Conservation (phyloP, 371 early-diverging fungal genomes). For the Gilbertella persicaria region DNA sequence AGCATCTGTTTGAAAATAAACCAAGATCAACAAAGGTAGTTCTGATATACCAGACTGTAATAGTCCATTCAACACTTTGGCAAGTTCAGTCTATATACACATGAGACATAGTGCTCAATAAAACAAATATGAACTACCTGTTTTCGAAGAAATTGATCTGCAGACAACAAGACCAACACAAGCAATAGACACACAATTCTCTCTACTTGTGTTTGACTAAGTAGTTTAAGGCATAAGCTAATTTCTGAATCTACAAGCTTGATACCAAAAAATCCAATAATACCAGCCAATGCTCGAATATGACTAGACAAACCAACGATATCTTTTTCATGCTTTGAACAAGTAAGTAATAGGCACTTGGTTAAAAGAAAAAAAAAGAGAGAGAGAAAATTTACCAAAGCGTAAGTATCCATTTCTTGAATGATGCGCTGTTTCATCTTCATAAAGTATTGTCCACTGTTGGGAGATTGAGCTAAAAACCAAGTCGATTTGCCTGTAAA, state of each 20-base stretch:
- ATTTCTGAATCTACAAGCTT: conserved; percentile 34
- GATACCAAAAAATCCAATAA: conserved; percentile 45
- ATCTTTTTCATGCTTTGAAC: not conserved
- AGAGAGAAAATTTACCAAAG: conserved; percentile 14
- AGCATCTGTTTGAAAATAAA: conserved; percentile 44
- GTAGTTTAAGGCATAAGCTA: conserved; percentile 19
- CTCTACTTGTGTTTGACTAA: conserved; percentile 26
- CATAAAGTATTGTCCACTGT: conserved; percentile 31
- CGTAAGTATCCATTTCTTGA: conserved; percentile 17
- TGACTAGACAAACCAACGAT: conserved; percentile 21
- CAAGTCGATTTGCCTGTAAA: conserved; percentile 37
- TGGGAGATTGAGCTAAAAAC: conserved; percentile 41
- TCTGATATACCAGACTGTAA: conserved; percentile 39
- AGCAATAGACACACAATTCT: conserved; percentile 22
- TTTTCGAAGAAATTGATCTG: conserved; percentile 24
- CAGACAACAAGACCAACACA: conserved; percentile 18
- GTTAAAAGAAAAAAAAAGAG: no score
- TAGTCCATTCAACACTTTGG: conserved; percentile 22
- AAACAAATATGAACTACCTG: conserved; percentile 12
- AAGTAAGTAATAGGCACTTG: no score
- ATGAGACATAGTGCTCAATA: not conserved
- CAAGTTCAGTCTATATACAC: conserved; percentile 21
- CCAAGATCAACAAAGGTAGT: conserved; percentile 39
- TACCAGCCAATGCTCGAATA: conserved; percentile 41
- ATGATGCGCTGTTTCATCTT: conserved; percentile 38